A percentile compares a stretch with the other conserved stretches of the same genome.
phyloP scores from a whole-genome alignment of 2,329 filamentous ascomycete species.

The Sordariomycetes sp. region DNA sequence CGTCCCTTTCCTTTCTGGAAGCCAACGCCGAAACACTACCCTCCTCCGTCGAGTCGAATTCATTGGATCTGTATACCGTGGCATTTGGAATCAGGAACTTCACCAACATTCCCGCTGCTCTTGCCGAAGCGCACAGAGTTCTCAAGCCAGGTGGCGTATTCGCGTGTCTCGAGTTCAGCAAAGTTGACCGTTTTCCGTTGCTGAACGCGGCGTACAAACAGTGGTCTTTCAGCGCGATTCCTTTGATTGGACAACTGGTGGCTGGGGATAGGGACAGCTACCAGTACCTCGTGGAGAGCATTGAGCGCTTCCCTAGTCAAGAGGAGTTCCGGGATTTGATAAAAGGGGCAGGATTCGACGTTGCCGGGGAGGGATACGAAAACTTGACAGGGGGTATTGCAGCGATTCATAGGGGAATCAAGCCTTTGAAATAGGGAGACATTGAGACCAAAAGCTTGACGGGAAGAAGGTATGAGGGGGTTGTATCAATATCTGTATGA shows the following conservation, averaged over 20 bases:
- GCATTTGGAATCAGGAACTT: slow-evolving; percentile 98
- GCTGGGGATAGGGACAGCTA: slow-evolving; percentile 93
- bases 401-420: slow-evolving; percentile 93
- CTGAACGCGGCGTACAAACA: slow-evolving; percentile 85
- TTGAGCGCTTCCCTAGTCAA: slow-evolving; percentile 86
- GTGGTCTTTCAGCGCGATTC: slow-evolving; percentile 93
- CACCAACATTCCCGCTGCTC: slow-evolving; percentile 75
- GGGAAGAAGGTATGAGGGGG: background rate
- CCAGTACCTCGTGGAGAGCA: slow-evolving; percentile 97
- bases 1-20: slow-evolving; percentile 66
- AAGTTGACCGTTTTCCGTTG: slow-evolving; percentile 63
- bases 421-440: slow-evolving; percentile 51
- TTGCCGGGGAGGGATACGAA: slow-evolving; percentile 78
- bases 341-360: slow-evolving; percentile 70
- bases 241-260: slow-evolving; percentile 88
- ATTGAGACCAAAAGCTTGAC: too few relatives aligned
- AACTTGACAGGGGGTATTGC: slow-evolving; percentile 88
- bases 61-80: slow-evolving; percentile 93
- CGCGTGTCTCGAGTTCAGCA: slow-evolving; percentile 91
- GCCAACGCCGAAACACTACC: slow-evolving; percentile 79
- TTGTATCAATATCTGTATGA: background rate
- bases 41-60: slow-evolving; percentile 51
- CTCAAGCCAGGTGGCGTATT: slow-evolving; percentile 93
- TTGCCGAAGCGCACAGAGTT: slow-evolving; percentile 77
- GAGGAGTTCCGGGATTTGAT: slow-evolving; percentile 79